phyloP scores from a whole-genome alignment of 179 eudicot genomes.

The Pouteria campechiana region DNA sequence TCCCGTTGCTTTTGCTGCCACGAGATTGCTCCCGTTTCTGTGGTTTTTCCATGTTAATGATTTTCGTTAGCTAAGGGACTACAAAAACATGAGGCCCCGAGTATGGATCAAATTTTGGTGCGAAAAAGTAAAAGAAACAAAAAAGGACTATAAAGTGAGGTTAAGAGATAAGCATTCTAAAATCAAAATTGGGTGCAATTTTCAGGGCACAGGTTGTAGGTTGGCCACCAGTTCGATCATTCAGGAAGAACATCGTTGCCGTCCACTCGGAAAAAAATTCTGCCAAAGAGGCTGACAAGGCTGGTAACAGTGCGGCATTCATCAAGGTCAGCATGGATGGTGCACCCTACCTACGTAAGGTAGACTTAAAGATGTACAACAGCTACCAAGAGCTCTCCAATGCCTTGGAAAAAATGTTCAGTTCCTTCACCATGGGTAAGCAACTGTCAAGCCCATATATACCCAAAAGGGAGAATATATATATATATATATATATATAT shows the following conservation, averaged over 20 bases:
- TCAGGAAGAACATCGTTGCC: conserved; percentile 55
- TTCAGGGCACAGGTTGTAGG: conserved; percentile 79
- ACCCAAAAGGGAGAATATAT: not conserved
- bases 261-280: conserved; percentile 35
- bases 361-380: conserved; percentile 60
- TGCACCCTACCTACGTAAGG: conserved; percentile 72
- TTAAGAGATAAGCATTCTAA: too few relatives aligned
- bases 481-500: not conserved
- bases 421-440: conserved; percentile 65
- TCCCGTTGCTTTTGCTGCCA: too few relatives aligned
- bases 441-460: not conserved
- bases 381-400: conserved; percentile 54
- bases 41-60: too few relatives aligned
- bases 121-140: too few relatives aligned
- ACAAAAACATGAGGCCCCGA: too few relatives aligned
- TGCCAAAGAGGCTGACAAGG: conserved; percentile 21
- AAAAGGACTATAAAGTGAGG: too few relatives aligned
- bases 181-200: not conserved
- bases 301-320: conserved; percentile 31
- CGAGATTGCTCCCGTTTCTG: too few relatives aligned
- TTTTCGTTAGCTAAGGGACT: too few relatives aligned
- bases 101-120: too few relatives aligned
- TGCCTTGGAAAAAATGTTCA: conserved; percentile 68
- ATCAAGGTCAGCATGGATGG: conserved; percentile 84
- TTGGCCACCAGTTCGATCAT: conserved; percentile 84